Evolutionary conservation across 148 eudicot genomes (phyloP).

Genomic region (Tetragonia tetragonoides): DNA sequence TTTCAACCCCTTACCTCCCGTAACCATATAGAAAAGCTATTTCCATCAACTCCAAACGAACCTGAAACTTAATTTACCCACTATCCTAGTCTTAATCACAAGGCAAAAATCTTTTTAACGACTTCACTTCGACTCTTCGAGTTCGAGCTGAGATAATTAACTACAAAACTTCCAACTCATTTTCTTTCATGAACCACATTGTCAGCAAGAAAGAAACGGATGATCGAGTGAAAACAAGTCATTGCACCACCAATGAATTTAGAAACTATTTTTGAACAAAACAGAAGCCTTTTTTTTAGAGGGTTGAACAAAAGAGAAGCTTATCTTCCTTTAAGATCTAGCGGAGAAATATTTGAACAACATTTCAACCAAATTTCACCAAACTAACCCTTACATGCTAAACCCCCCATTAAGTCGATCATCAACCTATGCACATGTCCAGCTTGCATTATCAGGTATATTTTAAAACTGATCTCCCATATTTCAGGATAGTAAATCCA

Average conservation of each 20-base stretch:
- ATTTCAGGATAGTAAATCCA: constrained; percentile 17
- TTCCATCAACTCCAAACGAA: no score
- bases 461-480: constrained; percentile 6
- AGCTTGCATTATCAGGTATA: background rate
- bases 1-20: no score
- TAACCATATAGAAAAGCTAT: no score
- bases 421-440: constrained; percentile 21
- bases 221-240: background rate
- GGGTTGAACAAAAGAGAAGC: no score
- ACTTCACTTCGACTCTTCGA: no score
- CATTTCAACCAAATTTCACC: background rate
- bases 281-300: background rate
- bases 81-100: background rate
- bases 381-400: background rate
- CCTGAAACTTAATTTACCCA: no score
- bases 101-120: background rate
- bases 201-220: background rate
- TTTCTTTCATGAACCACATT: no score
- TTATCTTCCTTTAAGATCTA: background rate
- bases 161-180: no score
- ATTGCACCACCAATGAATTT: background rate
- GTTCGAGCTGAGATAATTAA: no score
- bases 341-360: background rate
- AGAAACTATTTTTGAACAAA: no score
- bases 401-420: background rate